Evolutionary conservation across 1,284 basidiomycete genomes (phyloP), one percentile per base, ranked within the genome.

Genomic region (Hortiboletus rubellus): DNA sequence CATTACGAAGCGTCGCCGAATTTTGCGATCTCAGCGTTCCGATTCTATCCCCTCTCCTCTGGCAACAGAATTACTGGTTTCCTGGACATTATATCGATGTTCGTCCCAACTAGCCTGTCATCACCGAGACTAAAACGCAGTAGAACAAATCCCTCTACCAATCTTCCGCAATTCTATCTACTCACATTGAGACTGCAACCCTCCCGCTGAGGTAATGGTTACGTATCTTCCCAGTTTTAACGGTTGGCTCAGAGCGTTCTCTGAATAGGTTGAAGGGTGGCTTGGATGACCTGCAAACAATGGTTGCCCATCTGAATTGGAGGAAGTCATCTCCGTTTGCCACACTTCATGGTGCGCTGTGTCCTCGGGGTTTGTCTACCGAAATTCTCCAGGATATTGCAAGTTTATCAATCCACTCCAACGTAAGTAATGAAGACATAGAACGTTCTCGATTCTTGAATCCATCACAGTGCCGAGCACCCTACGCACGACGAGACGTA

Each of bases 131-230:
- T 60, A 45, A 60, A 46, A 53, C 33, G 37, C 33, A 48, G 45
- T 63, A 87, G 82, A 64, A 60, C 36, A 65, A 70, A 14, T 76
- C 73, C 49, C 55, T 71, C 2, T 88, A 85, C 68, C 80, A 84
- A 49, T 75, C 77, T 12, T 87, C 88, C 3, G 86, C 87, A 9
- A 66, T 91, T 38, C 67, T 90, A 8, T 84, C 89, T 1, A 74
- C 86, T n/a, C 82, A 87, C 61, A 74, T 90, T 15, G 87, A 91
- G 59, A 84, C 75, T 34, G 76, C 74, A 14, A 91, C 89, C 3
- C 75, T 89, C 36, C 84, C 87, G 3, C 66, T 87, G 37, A 80
- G 88, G 87, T 87, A 60, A 55, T n/a, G 7, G 8, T 38, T 44
- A 74, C 17, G 34, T 50, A 12, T 18, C 7, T 40, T 22, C 24